phyloP scores from a whole-genome alignment of 2,329 filamentous ascomycete species.

The Zymoseptoria tritici region DNA sequence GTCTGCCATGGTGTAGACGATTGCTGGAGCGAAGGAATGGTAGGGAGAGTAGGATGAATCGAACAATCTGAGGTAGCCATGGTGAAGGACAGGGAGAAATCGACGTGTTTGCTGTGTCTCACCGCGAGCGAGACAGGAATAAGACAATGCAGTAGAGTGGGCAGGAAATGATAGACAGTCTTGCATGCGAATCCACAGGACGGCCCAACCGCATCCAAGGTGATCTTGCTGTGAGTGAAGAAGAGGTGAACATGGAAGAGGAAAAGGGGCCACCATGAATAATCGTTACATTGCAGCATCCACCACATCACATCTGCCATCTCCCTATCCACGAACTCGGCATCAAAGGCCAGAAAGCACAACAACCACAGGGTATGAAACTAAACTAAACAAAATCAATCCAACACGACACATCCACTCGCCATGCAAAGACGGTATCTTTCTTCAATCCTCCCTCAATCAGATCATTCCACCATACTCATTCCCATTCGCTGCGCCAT shows the following conservation, averaged over 20 bases:
- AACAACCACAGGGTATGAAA: not conserved
- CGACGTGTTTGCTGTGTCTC: not conserved
- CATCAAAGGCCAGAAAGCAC: not conserved
- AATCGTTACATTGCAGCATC: not conserved
- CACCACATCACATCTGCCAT: not conserved
- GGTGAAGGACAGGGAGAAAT: not conserved
- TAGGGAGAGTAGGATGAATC: not conserved
- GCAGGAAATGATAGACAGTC: not conserved
- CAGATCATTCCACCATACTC: not conserved
- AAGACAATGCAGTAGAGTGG: not conserved
- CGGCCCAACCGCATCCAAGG: not conserved
- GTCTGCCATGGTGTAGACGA: not conserved
- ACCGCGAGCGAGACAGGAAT: not conserved
- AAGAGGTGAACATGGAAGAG: not conserved
- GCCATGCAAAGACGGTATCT: not conserved
- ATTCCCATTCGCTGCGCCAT: not conserved
- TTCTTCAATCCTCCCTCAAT: not conserved
- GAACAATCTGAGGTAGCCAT: not conserved
- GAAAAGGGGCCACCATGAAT: not conserved
- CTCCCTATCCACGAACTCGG: not conserved
- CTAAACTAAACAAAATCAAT: not conserved
- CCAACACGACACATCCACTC: not conserved
- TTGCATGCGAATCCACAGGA: not conserved
- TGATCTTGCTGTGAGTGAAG: not conserved
- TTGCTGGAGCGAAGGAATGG: not conserved